A percentile compares a stretch with the other conserved stretches of the same genome.
phyloP scores from a whole-genome alignment of 306 rosid species.

The Dalbergia cultrata region DNA sequence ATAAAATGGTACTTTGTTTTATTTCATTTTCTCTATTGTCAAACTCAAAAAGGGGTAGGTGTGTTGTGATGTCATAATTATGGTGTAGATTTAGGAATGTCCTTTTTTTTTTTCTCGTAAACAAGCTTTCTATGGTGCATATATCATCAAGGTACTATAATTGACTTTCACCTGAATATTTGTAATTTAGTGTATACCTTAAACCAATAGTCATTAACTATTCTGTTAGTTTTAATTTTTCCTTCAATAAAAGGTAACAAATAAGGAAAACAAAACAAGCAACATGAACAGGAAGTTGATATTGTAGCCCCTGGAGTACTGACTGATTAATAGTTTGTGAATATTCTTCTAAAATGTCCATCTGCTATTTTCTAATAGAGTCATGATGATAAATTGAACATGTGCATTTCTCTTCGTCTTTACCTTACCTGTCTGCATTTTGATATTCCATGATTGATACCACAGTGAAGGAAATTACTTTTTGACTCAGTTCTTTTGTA shows the following conservation, averaged over 20 bases:
- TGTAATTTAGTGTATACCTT: neutral
- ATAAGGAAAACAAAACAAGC: neutral
- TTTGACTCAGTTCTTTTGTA: constrained; percentile 1
- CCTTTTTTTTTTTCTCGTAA: neutral
- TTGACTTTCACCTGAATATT: constrained; percentile 1
- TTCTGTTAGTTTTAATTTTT: constrained; percentile 3
- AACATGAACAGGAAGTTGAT: constrained; percentile 15
- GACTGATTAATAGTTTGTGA: neutral
- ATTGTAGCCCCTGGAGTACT: constrained; percentile 17
- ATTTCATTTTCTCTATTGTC: neutral
- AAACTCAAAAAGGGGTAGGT: neutral
- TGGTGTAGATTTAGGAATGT: neutral
- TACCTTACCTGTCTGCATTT: neutral
- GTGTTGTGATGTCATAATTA: neutral
- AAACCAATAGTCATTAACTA: constrained; percentile 4
- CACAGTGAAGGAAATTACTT: constrained; percentile 3
- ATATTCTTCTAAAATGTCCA: constrained; percentile 27
- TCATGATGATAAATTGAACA: constrained; percentile 11
- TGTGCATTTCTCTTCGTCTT: neutral
- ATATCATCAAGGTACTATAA: neutral
- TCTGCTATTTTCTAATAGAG: constrained; percentile 13
- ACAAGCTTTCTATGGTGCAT: constrained; percentile 4
- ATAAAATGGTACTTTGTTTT: neutral
- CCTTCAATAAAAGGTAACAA: neutral
- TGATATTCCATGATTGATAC: constrained; percentile 16